A percentile compares a stretch with the other conserved stretches of the same genome.
Conservation (phyloP, 78 protist species). For the Andalucia godoyi region DNA sequence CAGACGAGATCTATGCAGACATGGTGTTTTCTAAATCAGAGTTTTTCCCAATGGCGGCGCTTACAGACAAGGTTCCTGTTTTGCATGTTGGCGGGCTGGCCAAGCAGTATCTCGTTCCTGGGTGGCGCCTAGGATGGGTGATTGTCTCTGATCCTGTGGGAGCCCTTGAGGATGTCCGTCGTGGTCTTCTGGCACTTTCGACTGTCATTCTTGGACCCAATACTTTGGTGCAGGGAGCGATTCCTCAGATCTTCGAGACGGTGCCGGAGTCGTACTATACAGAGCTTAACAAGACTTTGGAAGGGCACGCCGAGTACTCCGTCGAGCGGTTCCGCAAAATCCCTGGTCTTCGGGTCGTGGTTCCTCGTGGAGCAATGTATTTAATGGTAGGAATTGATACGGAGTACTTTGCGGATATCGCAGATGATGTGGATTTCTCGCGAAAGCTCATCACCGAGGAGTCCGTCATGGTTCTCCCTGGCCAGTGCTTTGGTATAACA, state of each 20-base stretch:
- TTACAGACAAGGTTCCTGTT: slow-evolving; percentile 48
- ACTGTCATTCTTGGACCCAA: slow-evolving; percentile 70
- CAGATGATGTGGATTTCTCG: slow-evolving; percentile 44
- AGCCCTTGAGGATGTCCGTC: slow-evolving; percentile 7
- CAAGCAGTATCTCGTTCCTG: slow-evolving; percentile 81
- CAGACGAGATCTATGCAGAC: slow-evolving; percentile 83
- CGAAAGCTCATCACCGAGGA: slow-evolving; percentile 53
- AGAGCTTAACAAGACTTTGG: slow-evolving; percentile 23
- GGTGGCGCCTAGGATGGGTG: slow-evolving; percentile 90
- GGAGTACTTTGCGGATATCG: slow-evolving; percentile 24
- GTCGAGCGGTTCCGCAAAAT: slow-evolving; percentile 19
- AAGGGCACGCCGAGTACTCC: slow-evolving; percentile 33
- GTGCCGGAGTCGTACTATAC: slow-evolving; percentile 21
- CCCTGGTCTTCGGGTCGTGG: slow-evolving; percentile 44
- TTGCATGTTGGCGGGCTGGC: slow-evolving; percentile 85
- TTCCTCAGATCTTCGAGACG: slow-evolving; percentile 44
- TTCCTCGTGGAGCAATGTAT: slow-evolving; percentile 83
- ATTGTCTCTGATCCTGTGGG: slow-evolving; percentile 49
- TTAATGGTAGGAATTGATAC: slow-evolving; percentile 64
- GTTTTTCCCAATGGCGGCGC: slow-evolving; percentile 39
- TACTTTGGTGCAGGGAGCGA: slow-evolving; percentile 48
- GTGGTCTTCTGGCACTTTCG: slow-evolving; percentile 28
- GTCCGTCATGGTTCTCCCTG: slow-evolving; percentile 66
- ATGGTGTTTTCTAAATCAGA: slow-evolving; percentile 44
- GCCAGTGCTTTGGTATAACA: slow-evolving; percentile 42